Evolutionary conservation across 495 filamentous ascomycete species (phyloP).

Genomic region (Xylaria intraflava): DNA sequence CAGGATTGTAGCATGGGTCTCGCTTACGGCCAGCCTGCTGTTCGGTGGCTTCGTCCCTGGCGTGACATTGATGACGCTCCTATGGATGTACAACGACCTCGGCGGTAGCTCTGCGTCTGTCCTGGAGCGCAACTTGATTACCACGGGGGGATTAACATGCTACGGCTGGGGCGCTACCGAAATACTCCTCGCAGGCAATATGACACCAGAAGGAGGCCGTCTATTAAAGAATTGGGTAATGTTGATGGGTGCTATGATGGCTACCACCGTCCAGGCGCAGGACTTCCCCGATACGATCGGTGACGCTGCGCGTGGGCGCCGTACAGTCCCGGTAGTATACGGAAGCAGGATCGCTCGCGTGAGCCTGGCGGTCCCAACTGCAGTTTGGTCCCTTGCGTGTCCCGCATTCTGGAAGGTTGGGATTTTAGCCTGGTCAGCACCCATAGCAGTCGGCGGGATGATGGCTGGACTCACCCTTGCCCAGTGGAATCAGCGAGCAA

Average conservation of each 20-base stretch:
- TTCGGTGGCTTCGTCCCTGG: slow-evolving; percentile 20
- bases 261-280: slow-evolving; percentile 40
- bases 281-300: slow-evolving; percentile 41
- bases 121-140: slow-evolving; percentile 26
- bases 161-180: slow-evolving; percentile 22
- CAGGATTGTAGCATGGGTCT: background rate
- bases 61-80: slow-evolving; percentile 18
- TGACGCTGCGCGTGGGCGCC: slow-evolving; percentile 32
- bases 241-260: slow-evolving; percentile 33
- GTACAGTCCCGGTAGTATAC: slow-evolving; percentile 34
- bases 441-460: background rate
- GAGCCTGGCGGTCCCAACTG: slow-evolving; percentile 26
- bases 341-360: slow-evolving; percentile 35
- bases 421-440: background rate
- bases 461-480: slow-evolving; percentile 14
- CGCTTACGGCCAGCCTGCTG: slow-evolving; percentile 6
- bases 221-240: slow-evolving; percentile 29
- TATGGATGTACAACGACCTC: slow-evolving; percentile 31
- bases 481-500: slow-evolving; percentile 12
- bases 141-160: slow-evolving; percentile 24
- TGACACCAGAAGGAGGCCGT: slow-evolving; percentile 9
- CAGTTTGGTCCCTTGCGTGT: slow-evolving; percentile 37
- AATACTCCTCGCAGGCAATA: background rate
- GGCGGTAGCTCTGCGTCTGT: slow-evolving; percentile 21
- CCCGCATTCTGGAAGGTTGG: slow-evolving; percentile 29